phyloP scores from a whole-genome alignment of 306 rosid species.

The Rosa persica region DNA sequence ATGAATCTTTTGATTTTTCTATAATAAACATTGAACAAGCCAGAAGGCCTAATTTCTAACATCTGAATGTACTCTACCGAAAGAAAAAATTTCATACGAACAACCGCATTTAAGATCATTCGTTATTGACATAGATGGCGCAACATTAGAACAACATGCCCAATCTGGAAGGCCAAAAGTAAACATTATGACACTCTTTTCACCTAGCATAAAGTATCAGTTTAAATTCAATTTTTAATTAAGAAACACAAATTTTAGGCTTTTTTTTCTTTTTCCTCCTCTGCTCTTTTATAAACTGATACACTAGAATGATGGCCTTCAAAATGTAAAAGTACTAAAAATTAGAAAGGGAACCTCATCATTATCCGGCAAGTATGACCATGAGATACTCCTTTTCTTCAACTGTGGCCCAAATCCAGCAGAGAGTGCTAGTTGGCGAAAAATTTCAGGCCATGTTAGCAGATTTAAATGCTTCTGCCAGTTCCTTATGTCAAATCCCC shows the following conservation, averaged over 20 bases:
- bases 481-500: conserved; percentile 97
- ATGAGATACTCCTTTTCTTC: conserved; percentile 63
- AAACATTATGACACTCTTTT: neutral
- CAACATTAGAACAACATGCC: neutral
- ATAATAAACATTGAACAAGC: neutral
- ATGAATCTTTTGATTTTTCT: conserved; percentile 20
- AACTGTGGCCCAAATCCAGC: conserved; percentile 94
- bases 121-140: neutral
- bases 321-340: conserved; percentile 1
- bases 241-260: neutral
- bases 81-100: neutral
- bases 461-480: conserved; percentile 95
- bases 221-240: neutral
- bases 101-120: neutral
- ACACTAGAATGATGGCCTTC: neutral
- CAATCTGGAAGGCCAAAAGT: neutral
- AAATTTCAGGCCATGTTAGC: conserved; percentile 93
- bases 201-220: neutral
- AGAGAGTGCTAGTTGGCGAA: conserved; percentile 86
- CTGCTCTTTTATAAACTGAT: neutral
- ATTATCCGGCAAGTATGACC: conserved; percentile 70
- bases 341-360: conserved; percentile 59
- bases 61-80: neutral
- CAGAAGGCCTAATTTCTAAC: neutral
- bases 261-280: neutral